A percentile compares a stretch with the other conserved stretches of the same genome.
Conservation (phyloP, 228 moss, liverwort and hornwort species). For the Sphagnum fallax region DNA sequence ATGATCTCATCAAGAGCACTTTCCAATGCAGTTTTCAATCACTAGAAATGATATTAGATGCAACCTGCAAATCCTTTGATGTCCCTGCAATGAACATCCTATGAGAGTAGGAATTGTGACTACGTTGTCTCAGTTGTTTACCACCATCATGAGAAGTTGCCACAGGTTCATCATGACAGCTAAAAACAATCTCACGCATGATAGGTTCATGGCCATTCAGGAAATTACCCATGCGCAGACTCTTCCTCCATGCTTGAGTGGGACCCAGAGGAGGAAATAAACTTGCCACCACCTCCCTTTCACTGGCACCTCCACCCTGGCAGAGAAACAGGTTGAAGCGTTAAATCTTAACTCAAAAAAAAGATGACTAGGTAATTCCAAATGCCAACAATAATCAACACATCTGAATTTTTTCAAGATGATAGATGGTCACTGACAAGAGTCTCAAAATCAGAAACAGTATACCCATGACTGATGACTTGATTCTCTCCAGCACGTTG, state of each 20-base stretch:
- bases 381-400: background rate
- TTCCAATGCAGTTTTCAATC: conserved; percentile 26
- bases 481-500: background rate
- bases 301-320: conserved; percentile 28
- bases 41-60: conserved; percentile 56
- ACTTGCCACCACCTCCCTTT: conserved; percentile 60
- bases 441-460: background rate
- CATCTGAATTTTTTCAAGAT: background rate
- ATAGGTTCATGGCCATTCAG: conserved; percentile 86
- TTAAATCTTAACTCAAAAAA: background rate
- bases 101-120: conserved; percentile 37
- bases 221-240: conserved; percentile 67
- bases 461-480: background rate
- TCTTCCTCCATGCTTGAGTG: conserved; percentile 27
- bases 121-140: conserved; percentile 26
- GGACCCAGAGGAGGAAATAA: conserved; percentile 44
- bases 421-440: background rate
- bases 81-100: conserved; percentile 87
- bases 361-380: background rate
- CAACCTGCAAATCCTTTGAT: conserved; percentile 77
- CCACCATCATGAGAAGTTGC: conserved; percentile 42
- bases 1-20: no score
- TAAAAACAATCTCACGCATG: conserved; percentile 72
- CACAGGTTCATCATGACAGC: conserved; percentile 46
- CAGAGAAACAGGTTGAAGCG: background rate